Evolutionary conservation across 352 stramenopile genomes (phyloP), one percentile per base, ranked within the genome.

Genomic region (Globisporangium rhizosaccharum): DNA sequence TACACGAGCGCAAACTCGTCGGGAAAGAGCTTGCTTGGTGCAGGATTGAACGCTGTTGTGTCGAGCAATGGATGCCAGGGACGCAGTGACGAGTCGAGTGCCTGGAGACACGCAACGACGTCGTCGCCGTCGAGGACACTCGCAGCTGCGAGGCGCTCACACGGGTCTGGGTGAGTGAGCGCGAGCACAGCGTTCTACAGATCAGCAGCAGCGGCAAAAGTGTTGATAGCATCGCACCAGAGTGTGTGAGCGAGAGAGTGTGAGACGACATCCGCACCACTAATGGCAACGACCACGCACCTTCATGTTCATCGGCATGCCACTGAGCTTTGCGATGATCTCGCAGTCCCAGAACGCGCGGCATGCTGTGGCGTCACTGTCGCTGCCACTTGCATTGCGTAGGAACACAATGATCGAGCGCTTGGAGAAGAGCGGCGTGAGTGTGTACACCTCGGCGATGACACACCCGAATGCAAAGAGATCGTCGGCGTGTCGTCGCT

Each of bases 391-490:
- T 15, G 25, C 71, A 18, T 61, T 56, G 5, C 51, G 15, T 20
- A 75, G 49, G 49, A 87, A 91, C 0, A 76, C 56, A 15, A 66
- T 46, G 30, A 88, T 42, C 9, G 75, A 86, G 2, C 57, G 65
- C 11, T 64, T 59, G 9, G 82, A 88, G 56, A 94, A 94, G 7
- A 94, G 60, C 1, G 82, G 76, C 3, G 51, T 52, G 6, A 62
- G 56, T 1, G 71, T 80, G 53, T 88, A 94, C 17, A 92, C 65
- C 60, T 94, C 85, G 0, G 79, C 79, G 36, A 85, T 76, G 26
- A 90, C 63, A 47, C 82, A 90, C 0, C 82, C 85, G 25, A 94
- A 59, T 1, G 77, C 67, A 54, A 92, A 92, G 15, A 76, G 62
- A 50, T 90, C 76, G 1, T 70, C 71, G 17, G 75, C 72, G 57